Conservation (phyloP, 768 basidiomycete species). For the Amyloporia xantha region DNA sequence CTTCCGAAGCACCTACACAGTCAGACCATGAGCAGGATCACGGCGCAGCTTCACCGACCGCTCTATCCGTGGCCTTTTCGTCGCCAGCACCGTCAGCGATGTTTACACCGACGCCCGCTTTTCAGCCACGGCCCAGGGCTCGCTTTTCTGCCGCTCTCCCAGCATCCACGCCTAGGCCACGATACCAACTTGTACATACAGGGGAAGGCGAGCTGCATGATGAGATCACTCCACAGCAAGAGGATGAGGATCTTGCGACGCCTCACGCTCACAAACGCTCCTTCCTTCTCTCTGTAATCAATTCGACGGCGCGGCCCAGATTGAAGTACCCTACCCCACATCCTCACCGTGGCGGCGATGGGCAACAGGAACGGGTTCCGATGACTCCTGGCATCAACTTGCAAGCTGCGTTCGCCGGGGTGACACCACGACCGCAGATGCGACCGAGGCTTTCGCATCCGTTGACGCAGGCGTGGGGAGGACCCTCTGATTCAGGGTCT, state of each 20-base stretch:
- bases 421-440: conserved; percentile 55
- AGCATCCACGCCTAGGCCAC: conserved; percentile 10
- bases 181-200: too few species aligned
- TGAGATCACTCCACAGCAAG: conserved; percentile 22
- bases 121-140: conserved; percentile 51
- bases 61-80: conserved; percentile 37
- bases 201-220: conserved; percentile 4
- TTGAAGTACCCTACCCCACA: conserved; percentile 61
- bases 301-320: conserved; percentile 72
- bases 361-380: conserved; percentile 18
- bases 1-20: conserved; percentile 37
- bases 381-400: conserved; percentile 28
- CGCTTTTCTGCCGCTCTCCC: conserved; percentile 45
- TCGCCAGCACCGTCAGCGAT: conserved; percentile 50
- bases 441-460: conserved; percentile 53
- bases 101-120: conserved; percentile 66
- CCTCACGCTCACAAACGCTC: conserved; percentile 70
- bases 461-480: conserved; percentile 44
- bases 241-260: conserved; percentile 43
- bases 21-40: conserved; percentile 1
- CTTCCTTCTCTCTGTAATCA: conserved; percentile 79
- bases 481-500: conserved; percentile 19
- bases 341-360: conserved; percentile 15
- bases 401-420: conserved; percentile 52
- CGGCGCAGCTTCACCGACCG: conserved; percentile 27